Evolutionary conservation across 352 stramenopile genomes (phyloP).

Genomic region (Phytophthora sp.): DNA sequence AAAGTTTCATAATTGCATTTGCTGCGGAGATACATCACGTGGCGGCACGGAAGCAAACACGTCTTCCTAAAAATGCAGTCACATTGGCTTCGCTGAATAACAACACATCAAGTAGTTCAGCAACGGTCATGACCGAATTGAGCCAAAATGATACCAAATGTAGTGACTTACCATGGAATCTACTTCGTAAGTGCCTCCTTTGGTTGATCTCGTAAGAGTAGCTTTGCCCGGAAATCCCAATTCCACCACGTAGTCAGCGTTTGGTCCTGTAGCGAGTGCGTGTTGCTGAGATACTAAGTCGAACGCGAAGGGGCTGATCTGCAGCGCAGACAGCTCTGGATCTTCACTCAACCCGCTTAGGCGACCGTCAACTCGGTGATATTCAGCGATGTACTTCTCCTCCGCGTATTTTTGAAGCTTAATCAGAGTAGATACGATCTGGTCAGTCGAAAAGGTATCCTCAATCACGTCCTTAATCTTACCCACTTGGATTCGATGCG

Average conservation of each 20-base stretch:
- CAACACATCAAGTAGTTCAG: no score
- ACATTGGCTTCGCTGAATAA: no score
- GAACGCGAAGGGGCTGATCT: neutral
- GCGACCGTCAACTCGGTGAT: conserved; percentile 2
- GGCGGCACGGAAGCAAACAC: neutral
- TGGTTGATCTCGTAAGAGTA: neutral
- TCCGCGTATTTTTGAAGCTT: conserved; percentile 8
- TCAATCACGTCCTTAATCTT: conserved; percentile 16
- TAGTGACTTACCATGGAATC: neutral
- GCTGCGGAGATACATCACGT: conserved; percentile 5
- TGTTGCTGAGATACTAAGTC: neutral
- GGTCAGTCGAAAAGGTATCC: neutral
- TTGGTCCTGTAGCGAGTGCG: neutral
- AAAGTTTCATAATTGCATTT: conserved; percentile 15
- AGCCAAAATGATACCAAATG: neutral
- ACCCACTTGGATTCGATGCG: conserved; percentile 13
- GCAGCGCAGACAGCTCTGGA: neutral
- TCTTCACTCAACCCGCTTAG: neutral
- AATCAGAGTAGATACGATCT: conserved; percentile 12
- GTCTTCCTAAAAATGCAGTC: conserved; percentile 22
- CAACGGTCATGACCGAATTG: no score
- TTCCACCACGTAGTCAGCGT: conserved; percentile 9
- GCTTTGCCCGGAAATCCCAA: neutral
- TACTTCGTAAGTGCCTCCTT: neutral
- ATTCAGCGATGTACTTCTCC: conserved; percentile 11